A percentile compares a stretch with the other conserved stretches of the same genome.
phyloP scores from a whole-genome alignment of 352 stramenopile genomes.

The Pythium insidiosum region DNA sequence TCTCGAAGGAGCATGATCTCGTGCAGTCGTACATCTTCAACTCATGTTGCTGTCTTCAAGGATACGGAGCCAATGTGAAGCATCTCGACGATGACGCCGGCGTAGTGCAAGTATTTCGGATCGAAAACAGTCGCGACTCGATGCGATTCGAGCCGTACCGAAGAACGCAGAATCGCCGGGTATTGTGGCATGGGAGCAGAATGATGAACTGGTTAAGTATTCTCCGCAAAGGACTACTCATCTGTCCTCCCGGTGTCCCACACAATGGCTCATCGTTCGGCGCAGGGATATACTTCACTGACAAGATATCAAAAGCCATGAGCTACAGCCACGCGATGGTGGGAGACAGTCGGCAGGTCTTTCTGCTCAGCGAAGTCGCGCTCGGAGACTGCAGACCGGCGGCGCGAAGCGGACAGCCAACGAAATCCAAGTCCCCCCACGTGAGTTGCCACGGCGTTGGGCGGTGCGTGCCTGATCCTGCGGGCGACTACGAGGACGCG shows the following conservation, averaged over 20 bases:
- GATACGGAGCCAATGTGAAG: slow-evolving; percentile 42
- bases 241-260: slow-evolving; percentile 67
- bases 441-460: slow-evolving; percentile 66
- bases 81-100: slow-evolving; percentile 15
- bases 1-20: slow-evolving; percentile 37
- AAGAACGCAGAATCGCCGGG: slow-evolving; percentile 38
- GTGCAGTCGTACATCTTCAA: slow-evolving; percentile 67
- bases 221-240: slow-evolving; percentile 66
- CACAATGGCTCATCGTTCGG: slow-evolving; percentile 75
- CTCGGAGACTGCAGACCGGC: slow-evolving; percentile 55
- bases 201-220: slow-evolving; percentile 83
- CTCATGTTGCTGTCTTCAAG: slow-evolving; percentile 43
- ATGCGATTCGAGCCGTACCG: slow-evolving; percentile 43
- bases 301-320: slow-evolving; percentile 74
- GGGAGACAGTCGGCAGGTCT: slow-evolving; percentile 37
- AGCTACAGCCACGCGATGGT: slow-evolving; percentile 49
- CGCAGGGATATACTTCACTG: slow-evolving; percentile 84
- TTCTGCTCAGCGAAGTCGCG: slow-evolving; percentile 59
- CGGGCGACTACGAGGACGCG: slow-evolving; percentile 41
- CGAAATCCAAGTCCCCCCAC: slow-evolving; percentile 13
- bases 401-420: not conserved
- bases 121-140: slow-evolving; percentile 42
- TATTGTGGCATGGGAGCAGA: slow-evolving; percentile 85
- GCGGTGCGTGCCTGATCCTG: slow-evolving; percentile 40
- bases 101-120: slow-evolving; percentile 30